Evolutionary conservation across 1,284 basidiomycete species (phyloP).

Genomic region (Stereum hirsutum): DNA sequence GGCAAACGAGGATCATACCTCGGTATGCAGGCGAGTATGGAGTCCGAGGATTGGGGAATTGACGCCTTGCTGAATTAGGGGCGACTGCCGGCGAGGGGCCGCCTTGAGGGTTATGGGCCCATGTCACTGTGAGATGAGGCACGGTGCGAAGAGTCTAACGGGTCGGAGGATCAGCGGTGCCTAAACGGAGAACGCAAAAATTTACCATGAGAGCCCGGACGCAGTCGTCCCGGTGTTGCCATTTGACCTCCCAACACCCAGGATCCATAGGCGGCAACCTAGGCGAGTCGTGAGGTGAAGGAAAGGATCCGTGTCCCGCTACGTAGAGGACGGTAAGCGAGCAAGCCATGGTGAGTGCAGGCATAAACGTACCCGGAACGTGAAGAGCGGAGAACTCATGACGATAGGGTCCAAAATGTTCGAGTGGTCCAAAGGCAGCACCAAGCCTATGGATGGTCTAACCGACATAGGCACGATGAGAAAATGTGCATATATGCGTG

Average conservation of each 20-base stretch:
- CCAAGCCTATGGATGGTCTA: conserved; percentile 18
- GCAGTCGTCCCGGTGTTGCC: conserved; percentile 65
- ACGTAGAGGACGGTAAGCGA: no score
- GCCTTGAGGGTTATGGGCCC: conserved; percentile 57
- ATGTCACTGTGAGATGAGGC: conserved; percentile 65
- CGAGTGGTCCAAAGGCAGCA: conserved; percentile 19
- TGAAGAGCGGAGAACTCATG: no score
- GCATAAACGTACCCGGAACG: no score
- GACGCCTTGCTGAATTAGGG: background rate
- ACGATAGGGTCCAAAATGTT: conserved; percentile 14
- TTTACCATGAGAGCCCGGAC: conserved; percentile 59
- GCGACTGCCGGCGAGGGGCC: conserved; percentile 9
- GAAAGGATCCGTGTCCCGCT: conserved; percentile 1
- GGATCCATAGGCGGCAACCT: conserved; percentile 47
- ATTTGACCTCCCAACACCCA: conserved; percentile 67
- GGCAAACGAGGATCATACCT: no score
- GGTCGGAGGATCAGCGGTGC: conserved; percentile 5
- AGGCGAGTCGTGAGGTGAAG: conserved; percentile 40
- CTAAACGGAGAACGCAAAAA: conserved; percentile 3
- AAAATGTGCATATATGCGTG: background rate
- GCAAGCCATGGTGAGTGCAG: no score
- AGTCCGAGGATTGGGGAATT: background rate
- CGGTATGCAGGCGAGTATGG: background rate
- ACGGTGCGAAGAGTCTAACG: conserved; percentile 55
- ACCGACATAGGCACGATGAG: no score